A percentile compares a stretch with the other conserved stretches of the same genome.
Evolutionary conservation across 495 filamentous ascomycete species (phyloP).

Genomic region (Hypoxylon trugodes): DNA sequence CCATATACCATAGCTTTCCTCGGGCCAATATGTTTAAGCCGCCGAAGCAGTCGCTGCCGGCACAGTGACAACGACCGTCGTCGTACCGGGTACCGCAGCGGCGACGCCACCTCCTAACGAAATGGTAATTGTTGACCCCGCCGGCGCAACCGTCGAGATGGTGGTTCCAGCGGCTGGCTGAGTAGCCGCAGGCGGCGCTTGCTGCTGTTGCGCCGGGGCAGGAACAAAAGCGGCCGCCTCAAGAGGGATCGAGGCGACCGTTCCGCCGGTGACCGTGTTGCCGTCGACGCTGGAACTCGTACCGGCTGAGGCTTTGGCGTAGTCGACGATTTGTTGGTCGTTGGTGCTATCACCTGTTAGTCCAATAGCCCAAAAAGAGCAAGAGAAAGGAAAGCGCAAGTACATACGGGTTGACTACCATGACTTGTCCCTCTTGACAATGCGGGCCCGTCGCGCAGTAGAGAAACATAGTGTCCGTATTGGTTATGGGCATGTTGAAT

Average conservation of each 20-base stretch:
- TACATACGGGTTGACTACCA: slow-evolving; percentile 56
- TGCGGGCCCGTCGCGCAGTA: slow-evolving; percentile 60
- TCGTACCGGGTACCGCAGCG: slow-evolving; percentile 13
- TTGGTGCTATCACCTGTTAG: slow-evolving; percentile 20
- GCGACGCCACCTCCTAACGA: background rate
- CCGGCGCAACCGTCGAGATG: background rate
- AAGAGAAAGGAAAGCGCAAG: too few relatives aligned
- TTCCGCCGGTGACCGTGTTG: slow-evolving; percentile 23
- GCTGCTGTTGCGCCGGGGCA: slow-evolving; percentile 14
- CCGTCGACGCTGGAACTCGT: slow-evolving; percentile 26
- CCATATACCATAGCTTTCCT: background rate
- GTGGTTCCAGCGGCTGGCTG: background rate
- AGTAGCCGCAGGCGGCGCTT: slow-evolving; percentile 2
- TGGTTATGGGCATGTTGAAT: slow-evolving; percentile 56
- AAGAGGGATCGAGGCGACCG: slow-evolving; percentile 37
- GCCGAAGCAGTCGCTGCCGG: slow-evolving; percentile 16
- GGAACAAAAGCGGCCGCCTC: slow-evolving; percentile 35
- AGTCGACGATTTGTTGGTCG: slow-evolving; percentile 39
- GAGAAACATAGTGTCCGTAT: slow-evolving; percentile 58
- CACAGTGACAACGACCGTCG: slow-evolving; percentile 23
- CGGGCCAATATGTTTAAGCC: background rate
- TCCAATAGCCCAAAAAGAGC: background rate
- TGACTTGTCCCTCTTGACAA: slow-evolving; percentile 61
- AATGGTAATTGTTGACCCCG: slow-evolving; percentile 12
- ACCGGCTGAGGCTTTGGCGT: slow-evolving; percentile 22